Conservation (phyloP, 495 filamentous ascomycete genomes). For the Viridothelium virens region DNA sequence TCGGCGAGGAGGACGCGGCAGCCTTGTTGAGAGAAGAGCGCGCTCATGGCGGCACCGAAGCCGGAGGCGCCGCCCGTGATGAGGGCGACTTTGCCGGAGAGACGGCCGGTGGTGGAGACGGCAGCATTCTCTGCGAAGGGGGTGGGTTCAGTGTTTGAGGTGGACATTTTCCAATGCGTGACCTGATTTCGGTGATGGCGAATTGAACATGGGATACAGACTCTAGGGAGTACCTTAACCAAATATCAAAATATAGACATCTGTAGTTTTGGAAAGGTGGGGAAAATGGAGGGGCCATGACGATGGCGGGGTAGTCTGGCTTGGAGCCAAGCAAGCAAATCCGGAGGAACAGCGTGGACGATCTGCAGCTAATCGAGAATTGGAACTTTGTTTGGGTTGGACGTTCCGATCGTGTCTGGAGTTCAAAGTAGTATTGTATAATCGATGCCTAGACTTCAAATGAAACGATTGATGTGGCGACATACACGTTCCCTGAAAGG, state of each 20-base stretch:
- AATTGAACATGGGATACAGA: neutral
- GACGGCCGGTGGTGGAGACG: neutral
- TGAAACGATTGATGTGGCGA: neutral
- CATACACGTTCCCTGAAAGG: neutral
- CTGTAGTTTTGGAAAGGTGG: neutral
- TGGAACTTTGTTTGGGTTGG: neutral
- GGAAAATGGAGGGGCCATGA: neutral
- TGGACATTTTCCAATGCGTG: neutral
- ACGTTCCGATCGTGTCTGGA: too few relatives aligned
- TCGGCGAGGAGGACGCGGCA: conserved; percentile 15
- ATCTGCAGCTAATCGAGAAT: neutral
- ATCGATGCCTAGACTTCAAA: too few relatives aligned
- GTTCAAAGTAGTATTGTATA: too few relatives aligned
- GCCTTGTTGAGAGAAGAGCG: conserved; percentile 12
- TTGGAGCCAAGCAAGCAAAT: neutral
- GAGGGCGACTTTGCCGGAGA: conserved; percentile 12
- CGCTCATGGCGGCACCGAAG: conserved; percentile 14
- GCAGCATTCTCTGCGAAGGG: neutral
- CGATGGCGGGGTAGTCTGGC: neutral
- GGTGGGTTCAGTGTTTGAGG: neutral
- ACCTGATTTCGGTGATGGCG: neutral
- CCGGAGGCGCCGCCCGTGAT: conserved; percentile 15
- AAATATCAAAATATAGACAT: neutral
- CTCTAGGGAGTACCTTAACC: neutral
- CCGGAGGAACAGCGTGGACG: neutral